These are phyloP conservation scores for Coprinopsis cinerea DNA, from an alignment of 768 basidiomycete genomes.

Conservation along the genomic window DNA sequence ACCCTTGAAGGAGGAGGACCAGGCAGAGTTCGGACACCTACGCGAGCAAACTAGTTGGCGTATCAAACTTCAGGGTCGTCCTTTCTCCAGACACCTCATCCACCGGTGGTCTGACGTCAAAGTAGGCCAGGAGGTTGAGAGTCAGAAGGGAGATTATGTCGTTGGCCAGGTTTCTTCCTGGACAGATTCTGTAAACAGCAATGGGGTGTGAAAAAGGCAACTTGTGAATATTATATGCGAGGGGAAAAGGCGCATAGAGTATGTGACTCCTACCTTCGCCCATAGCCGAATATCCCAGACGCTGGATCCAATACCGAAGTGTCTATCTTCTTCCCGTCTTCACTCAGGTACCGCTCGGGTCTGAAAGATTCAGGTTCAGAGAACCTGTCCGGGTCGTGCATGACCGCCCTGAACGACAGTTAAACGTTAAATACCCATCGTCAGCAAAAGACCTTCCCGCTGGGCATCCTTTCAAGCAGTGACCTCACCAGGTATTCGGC, in stretches of 20 bases:
- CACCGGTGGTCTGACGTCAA: too few species aligned
- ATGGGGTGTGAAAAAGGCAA: neutral
- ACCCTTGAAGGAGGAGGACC: too few species aligned
- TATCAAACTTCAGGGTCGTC: too few species aligned
- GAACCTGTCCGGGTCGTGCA: slow-evolving; percentile 25
- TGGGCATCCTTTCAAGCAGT: neutral
- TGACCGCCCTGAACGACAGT: slow-evolving; percentile 13
- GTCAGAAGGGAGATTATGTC: slow-evolving; percentile 6
- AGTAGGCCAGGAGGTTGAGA: too few species aligned
- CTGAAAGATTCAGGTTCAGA: slow-evolving; percentile 27
- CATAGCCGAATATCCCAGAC: slow-evolving; percentile 14
- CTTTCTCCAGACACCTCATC: too few species aligned
- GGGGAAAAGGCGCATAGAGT: too few species aligned
- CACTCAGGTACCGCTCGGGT: slow-evolving; percentile 26
- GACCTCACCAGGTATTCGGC: slow-evolving; percentile 18
- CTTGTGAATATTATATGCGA: too few species aligned
- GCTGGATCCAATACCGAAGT: slow-evolving; percentile 8
- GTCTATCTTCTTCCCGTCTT: slow-evolving; percentile 10
- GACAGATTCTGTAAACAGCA: slow-evolving; percentile 12
- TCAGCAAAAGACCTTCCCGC: too few species aligned
- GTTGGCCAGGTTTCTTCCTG: slow-evolving; percentile 16
- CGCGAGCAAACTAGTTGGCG: too few species aligned
- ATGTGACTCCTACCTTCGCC: neutral
- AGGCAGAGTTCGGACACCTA: too few species aligned
- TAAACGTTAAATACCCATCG: neutral